Base-by-base conservation (phyloP, 345 rosid genomes). In the Hevea brasiliensis region DNA sequence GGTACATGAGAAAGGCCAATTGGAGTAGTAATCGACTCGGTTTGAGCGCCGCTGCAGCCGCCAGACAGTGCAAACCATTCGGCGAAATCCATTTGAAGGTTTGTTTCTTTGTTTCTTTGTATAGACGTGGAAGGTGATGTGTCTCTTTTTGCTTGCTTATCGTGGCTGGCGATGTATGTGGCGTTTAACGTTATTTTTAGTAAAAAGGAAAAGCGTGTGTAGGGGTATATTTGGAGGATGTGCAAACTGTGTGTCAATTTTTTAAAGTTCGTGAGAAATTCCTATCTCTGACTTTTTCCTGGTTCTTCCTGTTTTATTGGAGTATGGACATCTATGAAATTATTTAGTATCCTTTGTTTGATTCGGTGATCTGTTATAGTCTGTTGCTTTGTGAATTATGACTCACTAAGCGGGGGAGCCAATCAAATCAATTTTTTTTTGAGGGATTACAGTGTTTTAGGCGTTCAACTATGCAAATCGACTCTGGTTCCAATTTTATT, bases 1-100 rank as follows among this genome's bases (percentile, higher is more conserved):
- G 89, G 78, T 93, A 84, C 78, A 73, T 95, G 82, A 85, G 83
- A 79, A 95, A 95, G 79, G 93, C 91, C 59, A 83, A 81, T 72
- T 88, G 87, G 85, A 85, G 85, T 50, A 76, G 81, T 27, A 83
- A 81, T 54, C 54, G 84, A 24, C 76, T 82, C 42, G 77, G 87
- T 61, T 55, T 61, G 15, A 71, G 13, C 11, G 72, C 63, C 17
- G 60, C 76, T 27, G 72, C 60, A 0, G 74, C 83, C 14, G 64
- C 85, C 56, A 82, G 75, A 76, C 87, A 80, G 71, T 89, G 93
- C 84, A 90, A 80, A 85, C 98, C 98, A 15, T 88, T 95, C 17
- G 99, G 99, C 41, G 97, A 92, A 85, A 82, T 92, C 60, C 98
- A 92, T 79, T 84, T 93, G 80, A 92, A 95, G 98, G 98, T 94